Evolutionary conservation across 805 yeast genomes (phyloP), one percentile per base, ranked within the genome.

Genomic region (Babjeviella inositovora): DNA sequence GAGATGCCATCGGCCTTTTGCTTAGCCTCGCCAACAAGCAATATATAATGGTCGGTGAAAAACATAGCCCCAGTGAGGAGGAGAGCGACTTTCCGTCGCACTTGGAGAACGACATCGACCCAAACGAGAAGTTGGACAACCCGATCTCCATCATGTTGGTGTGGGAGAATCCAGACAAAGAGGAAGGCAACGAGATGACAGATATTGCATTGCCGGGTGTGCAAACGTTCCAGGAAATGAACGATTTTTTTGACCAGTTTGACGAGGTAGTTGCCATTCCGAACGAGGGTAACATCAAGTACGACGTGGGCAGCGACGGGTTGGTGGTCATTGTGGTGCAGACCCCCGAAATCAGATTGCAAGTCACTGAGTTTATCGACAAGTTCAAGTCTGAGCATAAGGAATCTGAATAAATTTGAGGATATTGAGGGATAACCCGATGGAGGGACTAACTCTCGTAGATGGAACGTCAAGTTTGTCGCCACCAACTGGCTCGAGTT

Each of bases 291-390:
- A 53, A 56, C 28, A 54, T 67, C 32, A 64, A 65, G 35, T 67
- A 67, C 33, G 73, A 67, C 30, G 71, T 65, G 2, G 72, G 73
- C 4, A 61, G 69, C 23, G 74, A 67, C 35, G 74, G 74, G 4
- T 42, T 67, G 25, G 66, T 67, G 26, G 65, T 67, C 26, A 53
- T 67, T 14, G 50, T 67, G n/a, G 70, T 62, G 16, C 64, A 60
- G 28, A 44, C 47, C 5, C 28, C 34, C 11, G 45, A 39, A 15
- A 42, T 66, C 32, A 50, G 47, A 28, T 41, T 41, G 11, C 37
- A 36, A 16, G 65, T 54, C 15, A 41, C 56, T 30, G 33, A 38
- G 21, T 65, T 59, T 38, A 50, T 66, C 14, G 66, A 59, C 28
- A 47, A 25, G 4, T 41, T 30, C 21, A 25, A 21, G n/a, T n/a